These are phyloP conservation scores for Cutaneotrichosporon sp. DNA, from an alignment of 1,284 basidiomycete genomes.

Conservation along the genomic window DNA sequence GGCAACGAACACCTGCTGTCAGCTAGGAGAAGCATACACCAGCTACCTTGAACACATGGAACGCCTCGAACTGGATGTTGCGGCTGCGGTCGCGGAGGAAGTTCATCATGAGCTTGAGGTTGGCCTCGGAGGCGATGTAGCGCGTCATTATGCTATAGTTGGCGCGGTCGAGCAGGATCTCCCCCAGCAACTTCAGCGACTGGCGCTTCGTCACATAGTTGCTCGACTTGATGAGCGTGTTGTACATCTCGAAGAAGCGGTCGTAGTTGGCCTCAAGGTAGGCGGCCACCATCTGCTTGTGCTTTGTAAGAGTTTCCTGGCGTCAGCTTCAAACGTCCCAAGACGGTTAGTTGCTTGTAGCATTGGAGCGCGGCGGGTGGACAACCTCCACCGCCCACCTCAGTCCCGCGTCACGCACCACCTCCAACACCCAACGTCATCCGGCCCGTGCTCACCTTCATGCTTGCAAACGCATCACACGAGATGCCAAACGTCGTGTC, in stretches of 20 bases:
- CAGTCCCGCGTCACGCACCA: not conserved
- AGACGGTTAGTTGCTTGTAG: too few relatives aligned
- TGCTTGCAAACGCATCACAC: constrained; percentile 94
- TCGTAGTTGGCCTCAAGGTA: constrained; percentile 98
- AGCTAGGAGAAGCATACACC: constrained; percentile 1
- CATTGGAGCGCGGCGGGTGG: too few relatives aligned
- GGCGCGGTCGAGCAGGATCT: constrained; percentile 94
- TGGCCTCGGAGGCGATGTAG: constrained; percentile 87
- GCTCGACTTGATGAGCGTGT: constrained; percentile 82
- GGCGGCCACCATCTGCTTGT: constrained; percentile 95
- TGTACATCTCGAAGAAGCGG: constrained; percentile 95
- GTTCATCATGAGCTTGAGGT: constrained; percentile 99
- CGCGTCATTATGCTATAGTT: constrained; percentile 98
- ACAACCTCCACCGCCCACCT: not conserved
- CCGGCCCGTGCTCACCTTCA: constrained; percentile 61
- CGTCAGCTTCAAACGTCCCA: too few relatives aligned
- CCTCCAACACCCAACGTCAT: not conserved
- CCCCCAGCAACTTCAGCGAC: constrained; percentile 95
- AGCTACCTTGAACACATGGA: constrained; percentile 97
- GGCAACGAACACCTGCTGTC: constrained; percentile 87
- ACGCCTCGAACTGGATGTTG: constrained; percentile 99
- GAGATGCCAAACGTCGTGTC: constrained; percentile 97
- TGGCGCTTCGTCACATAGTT: constrained; percentile 99
- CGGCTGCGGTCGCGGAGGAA: constrained; percentile 93
- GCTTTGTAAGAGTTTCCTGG: constrained; percentile 84